Evolutionary conservation across 306 rosid species (phyloP), one percentile per base, ranked within the genome.

Genomic region (Gynostemma pentaphyllum): DNA sequence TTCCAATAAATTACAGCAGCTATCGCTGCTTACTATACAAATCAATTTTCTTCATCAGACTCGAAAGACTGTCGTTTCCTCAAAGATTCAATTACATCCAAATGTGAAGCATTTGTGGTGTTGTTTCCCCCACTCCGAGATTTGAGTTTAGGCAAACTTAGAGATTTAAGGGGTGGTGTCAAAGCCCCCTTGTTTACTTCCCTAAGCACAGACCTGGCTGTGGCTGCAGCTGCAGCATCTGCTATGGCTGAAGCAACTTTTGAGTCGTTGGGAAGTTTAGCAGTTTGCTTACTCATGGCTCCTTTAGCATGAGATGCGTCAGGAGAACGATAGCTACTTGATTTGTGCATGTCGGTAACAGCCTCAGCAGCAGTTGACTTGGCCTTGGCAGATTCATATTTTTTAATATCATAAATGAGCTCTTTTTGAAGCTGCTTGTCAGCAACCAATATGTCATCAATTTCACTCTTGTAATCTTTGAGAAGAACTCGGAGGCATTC

Each of bases 401-500:
- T 91, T 32, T 87, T 80, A 80, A 87, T 91, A 73, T 91, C 96
- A 44, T 88, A 87, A 54, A 85, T 55, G 19, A 91, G 88, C 79
- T 85, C 98, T 62, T 76, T 87, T 82, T 87, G 98, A 71, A 91
- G 96, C 75, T 85, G 98, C 86, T 83, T 85, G 70, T 91, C 98
- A 46, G 96, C 98, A 36, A 91, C 79, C 75, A 91, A 72, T 62
- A 91, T 82, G 46, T 91, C 98, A 45, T 88, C 89, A 39, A 91
- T 91, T 76, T 91, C 98, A 56, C 74, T 85, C 71, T 83, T 91
- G 92, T 85, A 88, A 75, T 91, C 98, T 82, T 83, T 87, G 65
- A 91, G 90, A 72, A 91, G 79, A 67, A 83, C 66, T 6, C 88
- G 77, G 16, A 91, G 89, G 85, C 98, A 91, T 57, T 88, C 96